Conservation (phyloP, 805 yeast species). For the Helenozyma rhizophorensis region DNA sequence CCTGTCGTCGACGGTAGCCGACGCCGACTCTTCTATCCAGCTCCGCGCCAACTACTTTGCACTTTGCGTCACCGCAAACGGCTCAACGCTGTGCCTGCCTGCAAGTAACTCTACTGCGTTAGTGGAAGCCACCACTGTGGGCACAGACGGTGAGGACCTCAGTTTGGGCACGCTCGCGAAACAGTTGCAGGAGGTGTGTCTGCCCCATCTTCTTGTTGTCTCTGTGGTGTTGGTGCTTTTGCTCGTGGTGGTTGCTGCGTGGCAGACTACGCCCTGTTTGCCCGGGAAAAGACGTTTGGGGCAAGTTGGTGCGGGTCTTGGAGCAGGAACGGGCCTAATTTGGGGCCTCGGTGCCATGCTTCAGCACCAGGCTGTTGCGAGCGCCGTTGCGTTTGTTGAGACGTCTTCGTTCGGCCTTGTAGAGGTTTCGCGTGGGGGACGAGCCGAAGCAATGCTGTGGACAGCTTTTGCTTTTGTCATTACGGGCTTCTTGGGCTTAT, state of each 20-base stretch:
- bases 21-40: conserved; percentile 37
- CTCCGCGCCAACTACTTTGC: conserved; percentile 56
- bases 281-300: conserved; percentile 37
- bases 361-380: conserved; percentile 51
- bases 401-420: conserved; percentile 50
- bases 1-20: conserved; percentile 35
- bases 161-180: conserved; percentile 47
- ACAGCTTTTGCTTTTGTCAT: conserved; percentile 47
- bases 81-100: conserved; percentile 33
- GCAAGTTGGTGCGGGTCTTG: conserved; percentile 25
- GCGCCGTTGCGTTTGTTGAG: conserved; percentile 41
- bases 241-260: conserved; percentile 30
- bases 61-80: conserved; percentile 43
- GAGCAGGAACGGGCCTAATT: conserved; percentile 36
- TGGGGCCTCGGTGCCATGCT: conserved; percentile 70
- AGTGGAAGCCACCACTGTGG: conserved; percentile 25
- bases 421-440: conserved; percentile 39
- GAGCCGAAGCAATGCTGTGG: conserved; percentile 62
- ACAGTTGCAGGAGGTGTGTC: conserved; percentile 43
- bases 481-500: conserved; percentile 24
- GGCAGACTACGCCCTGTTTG: conserved; percentile 44
- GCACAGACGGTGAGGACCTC: conserved; percentile 28
- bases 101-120: conserved; percentile 22
- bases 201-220: conserved; percentile 51
- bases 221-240: conserved; percentile 41